phyloP scores from a whole-genome alignment of 345 rosid species.

The Acer campestre region DNA sequence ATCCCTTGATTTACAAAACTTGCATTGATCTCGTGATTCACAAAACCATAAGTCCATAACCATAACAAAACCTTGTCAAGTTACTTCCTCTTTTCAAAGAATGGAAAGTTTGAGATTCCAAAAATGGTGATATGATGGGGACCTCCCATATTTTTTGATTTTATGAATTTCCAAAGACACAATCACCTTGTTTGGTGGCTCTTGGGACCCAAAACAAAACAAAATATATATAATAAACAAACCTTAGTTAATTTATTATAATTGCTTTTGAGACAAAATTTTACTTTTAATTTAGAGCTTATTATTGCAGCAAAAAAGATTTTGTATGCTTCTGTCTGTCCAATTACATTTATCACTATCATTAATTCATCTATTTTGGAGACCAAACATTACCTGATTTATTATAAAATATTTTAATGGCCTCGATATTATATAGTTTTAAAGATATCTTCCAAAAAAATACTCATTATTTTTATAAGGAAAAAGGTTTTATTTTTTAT shows the following conservation, averaged over 20 bases:
- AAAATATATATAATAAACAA: background rate
- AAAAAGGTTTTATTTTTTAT: no score
- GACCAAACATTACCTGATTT: background rate
- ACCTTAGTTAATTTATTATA: background rate
- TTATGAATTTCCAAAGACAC: background rate
- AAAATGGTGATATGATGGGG: background rate
- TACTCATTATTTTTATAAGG: no score
- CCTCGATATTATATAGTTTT: background rate
- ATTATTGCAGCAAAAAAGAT: background rate
- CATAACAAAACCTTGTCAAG: no score
- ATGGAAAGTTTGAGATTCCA: background rate
- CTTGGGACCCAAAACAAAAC: conserved; percentile 6
- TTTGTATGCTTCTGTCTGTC: background rate
- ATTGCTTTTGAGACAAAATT: background rate
- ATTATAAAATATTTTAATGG: background rate
- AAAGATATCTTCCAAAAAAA: background rate
- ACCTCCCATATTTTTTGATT: background rate
- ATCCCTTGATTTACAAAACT: no score
- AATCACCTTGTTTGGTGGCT: background rate
- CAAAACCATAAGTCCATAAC: no score
- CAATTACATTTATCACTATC: background rate
- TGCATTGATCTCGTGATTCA: no score
- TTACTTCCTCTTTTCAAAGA: no score
- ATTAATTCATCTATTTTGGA: background rate
- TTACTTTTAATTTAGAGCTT: background rate